Conservation (phyloP, 352 stramenopile species). For the Pythium utonaiense region DNA sequence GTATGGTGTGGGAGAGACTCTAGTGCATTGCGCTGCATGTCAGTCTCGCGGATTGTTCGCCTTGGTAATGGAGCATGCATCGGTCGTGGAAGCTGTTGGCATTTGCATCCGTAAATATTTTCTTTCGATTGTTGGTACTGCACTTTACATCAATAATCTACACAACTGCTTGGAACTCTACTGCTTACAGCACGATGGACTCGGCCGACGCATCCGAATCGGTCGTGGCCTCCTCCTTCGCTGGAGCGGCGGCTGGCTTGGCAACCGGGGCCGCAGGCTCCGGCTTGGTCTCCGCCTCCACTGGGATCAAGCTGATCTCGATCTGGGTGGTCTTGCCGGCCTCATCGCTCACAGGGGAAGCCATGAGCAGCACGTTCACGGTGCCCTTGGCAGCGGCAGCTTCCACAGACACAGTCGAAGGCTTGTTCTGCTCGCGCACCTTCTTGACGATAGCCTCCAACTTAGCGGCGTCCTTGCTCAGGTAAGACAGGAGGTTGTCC, state of each 20-base stretch:
- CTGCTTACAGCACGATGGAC: constrained; percentile 14
- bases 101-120: background rate
- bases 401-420: constrained; percentile 37
- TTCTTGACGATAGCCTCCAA: constrained; percentile 45
- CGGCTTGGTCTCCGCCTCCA: constrained; percentile 20
- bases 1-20: too few relatives aligned
- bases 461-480: constrained; percentile 43
- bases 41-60: too few relatives aligned
- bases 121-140: constrained; percentile 10
- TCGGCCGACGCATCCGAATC: constrained; percentile 3
- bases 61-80: too few relatives aligned
- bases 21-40: too few relatives aligned
- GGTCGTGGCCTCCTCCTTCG: constrained; percentile 7
- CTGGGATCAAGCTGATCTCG: constrained; percentile 60
- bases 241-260: background rate
- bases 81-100: background rate
- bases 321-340: constrained; percentile 46
- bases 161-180: constrained; percentile 8
- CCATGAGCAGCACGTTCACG: constrained; percentile 38
- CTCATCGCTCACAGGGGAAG: constrained; percentile 43
- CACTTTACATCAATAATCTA: constrained; percentile 16
- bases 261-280: background rate
- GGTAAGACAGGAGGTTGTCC: constrained; percentile 42
- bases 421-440: constrained; percentile 42
- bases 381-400: constrained; percentile 20